Conservation (phyloP, 1,139 yeast species). For the Tardiomyces depauwii region DNA sequence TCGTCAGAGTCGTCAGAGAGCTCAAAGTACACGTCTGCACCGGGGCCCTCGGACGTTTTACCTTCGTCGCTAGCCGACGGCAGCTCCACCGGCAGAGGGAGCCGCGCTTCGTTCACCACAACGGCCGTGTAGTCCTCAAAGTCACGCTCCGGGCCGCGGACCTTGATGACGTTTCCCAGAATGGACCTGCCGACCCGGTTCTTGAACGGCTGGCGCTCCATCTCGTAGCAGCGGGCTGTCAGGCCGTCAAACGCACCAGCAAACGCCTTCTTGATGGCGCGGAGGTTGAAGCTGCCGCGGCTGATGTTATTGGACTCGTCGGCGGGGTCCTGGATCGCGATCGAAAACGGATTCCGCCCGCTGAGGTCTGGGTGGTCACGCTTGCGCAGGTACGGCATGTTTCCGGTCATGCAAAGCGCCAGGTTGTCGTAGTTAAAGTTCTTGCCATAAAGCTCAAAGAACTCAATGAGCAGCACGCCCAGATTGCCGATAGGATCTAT, state of each 20-base stretch:
- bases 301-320: slow-evolving; percentile 76
- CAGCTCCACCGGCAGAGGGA: neutral
- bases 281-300: slow-evolving; percentile 71
- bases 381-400: slow-evolving; percentile 48
- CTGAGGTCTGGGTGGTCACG: slow-evolving; percentile 42
- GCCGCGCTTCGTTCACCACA: slow-evolving; percentile 38
- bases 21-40: neutral
- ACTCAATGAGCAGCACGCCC: slow-evolving; percentile 83
- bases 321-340: slow-evolving; percentile 86
- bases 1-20: neutral
- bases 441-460: slow-evolving; percentile 90
- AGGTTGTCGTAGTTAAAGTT: slow-evolving; percentile 81
- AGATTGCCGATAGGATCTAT: slow-evolving; percentile 64
- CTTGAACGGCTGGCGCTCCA: slow-evolving; percentile 47
- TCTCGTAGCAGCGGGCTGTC: slow-evolving; percentile 21
- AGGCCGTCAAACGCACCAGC: slow-evolving; percentile 84
- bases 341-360: slow-evolving; percentile 48
- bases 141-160: slow-evolving; percentile 65
- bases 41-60: neutral
- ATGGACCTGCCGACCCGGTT: slow-evolving; percentile 64
- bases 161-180: slow-evolving; percentile 69
- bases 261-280: slow-evolving; percentile 77
- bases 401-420: slow-evolving; percentile 29
- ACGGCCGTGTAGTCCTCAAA: slow-evolving; percentile 64
- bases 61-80: slow-evolving; percentile 2